Conservation (phyloP, 495 filamentous ascomycete species). For the Aspergillus sclerotioniger region DNA sequence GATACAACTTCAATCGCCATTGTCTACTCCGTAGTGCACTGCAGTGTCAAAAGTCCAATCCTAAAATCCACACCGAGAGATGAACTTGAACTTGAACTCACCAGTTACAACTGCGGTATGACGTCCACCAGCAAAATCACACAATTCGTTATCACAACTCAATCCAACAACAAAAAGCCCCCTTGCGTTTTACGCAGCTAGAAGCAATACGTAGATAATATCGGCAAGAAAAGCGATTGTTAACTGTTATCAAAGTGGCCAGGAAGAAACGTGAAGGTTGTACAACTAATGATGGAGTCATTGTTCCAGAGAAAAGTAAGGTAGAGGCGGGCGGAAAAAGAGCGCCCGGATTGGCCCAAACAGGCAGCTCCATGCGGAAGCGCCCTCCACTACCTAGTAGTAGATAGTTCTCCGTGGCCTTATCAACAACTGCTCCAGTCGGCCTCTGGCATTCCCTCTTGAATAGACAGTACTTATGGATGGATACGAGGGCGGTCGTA, state of each 20-base stretch:
- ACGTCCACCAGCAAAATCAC: no score
- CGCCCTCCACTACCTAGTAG: background rate
- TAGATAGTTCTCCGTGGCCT: no score
- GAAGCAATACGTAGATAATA: background rate
- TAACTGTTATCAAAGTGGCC: background rate
- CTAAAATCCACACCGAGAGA: no score
- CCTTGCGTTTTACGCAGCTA: background rate
- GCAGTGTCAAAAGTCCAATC: no score
- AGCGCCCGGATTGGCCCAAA: slow-evolving; percentile 9
- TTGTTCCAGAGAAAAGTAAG: background rate
- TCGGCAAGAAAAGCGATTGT: background rate
- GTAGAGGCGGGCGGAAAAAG: background rate
- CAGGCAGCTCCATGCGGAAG: slow-evolving; percentile 19
- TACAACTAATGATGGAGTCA: background rate
- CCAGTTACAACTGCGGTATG: no score
- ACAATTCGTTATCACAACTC: background rate
- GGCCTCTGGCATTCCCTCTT: no score
- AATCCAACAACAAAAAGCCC: no score
- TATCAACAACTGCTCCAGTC: no score
- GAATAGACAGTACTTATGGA: no score
- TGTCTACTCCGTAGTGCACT: no score
- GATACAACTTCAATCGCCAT: slow-evolving; percentile 58
- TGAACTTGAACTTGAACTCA: no score
- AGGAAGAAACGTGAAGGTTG: background rate
- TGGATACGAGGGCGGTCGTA: no score